Evolutionary conservation across 202 grass and related monocot species (phyloP), one percentile per base, ranked within the genome.

Genomic region (Setaria italica): DNA sequence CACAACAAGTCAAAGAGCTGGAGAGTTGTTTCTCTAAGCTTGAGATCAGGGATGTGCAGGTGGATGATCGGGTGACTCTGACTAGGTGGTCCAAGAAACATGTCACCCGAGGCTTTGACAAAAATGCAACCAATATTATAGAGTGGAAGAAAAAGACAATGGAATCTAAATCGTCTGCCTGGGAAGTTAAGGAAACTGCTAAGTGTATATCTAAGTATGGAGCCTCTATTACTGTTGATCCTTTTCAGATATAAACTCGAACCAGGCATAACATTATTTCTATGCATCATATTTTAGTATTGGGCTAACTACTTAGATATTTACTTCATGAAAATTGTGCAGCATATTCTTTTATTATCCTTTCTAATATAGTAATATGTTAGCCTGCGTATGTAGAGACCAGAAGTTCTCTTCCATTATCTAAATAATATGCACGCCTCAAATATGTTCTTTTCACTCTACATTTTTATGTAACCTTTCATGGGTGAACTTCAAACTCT

Each of bases 81-180:
- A 92, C 88, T 39, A 90, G 90, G 78, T 95, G 88, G 80, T 89
- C 86, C 14, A 89, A 89, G 32, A 53, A 33, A 33, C 25, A 63
- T 63, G 60, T 33, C 60, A 63, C 73, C 8, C 77, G 49, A 63
- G 77, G 49, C 25, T 85, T 80, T 85, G 74, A 80, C 41, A 90
- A 80, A 66, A 80, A 83, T 49, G 86, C 88, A 19, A 19, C 83
- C 35, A 92, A 90, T 69, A 85, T 95, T 48, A 75, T 98, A 82
- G 84, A 94, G 34, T 95, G 93, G 93, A 98, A 95, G 73, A 95
- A 87, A 77, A 93, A 74, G 65, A 83, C 60, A 34, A 33, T 94
- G 51, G 93, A 91, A 62, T 82, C 89, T 63, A 94, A 92, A 51
- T 86, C 90, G 84, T 86, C 88, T 84, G 45, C 82, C 17, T 95